These are phyloP conservation scores for Clonostachys chloroleuca DNA, from an alignment of 2,329 filamentous ascomycete genomes.

Conservation along the genomic window DNA sequence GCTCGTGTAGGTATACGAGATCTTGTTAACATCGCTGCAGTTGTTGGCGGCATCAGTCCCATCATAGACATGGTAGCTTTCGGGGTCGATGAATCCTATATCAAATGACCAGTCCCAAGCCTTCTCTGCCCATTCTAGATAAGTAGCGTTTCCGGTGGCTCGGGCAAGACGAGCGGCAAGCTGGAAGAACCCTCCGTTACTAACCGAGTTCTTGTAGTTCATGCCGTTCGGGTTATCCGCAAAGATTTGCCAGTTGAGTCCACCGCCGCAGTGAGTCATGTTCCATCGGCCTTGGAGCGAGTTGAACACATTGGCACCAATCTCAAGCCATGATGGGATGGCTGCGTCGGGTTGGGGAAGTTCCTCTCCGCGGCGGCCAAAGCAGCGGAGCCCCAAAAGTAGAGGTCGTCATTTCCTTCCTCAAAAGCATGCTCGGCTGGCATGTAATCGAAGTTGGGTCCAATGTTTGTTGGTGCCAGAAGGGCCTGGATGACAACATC, in stretches of 20 bases:
- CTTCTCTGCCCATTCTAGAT: constrained; percentile 48
- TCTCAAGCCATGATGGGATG: constrained; percentile 59
- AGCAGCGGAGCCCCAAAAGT: constrained; percentile 67
- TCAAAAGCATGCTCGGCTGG: constrained; percentile 48
- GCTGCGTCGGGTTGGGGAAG: constrained; percentile 52
- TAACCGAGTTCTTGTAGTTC: constrained; percentile 72
- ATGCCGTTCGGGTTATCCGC: constrained; percentile 68
- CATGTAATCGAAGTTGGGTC: constrained; percentile 57
- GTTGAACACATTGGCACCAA: constrained; percentile 70
- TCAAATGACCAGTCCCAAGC: constrained; percentile 51
- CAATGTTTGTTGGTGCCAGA: constrained; percentile 48
- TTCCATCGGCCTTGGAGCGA: constrained; percentile 69
- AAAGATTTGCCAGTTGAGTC: constrained; percentile 80
- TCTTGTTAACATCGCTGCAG: constrained; percentile 46
- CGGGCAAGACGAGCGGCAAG: constrained; percentile 53
- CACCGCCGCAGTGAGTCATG: constrained; percentile 60
- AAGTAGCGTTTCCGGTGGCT: constrained; percentile 54
- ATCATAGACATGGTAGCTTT: constrained; percentile 55
- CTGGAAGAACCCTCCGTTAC: constrained; percentile 46
- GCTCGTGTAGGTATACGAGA: constrained; percentile 53
- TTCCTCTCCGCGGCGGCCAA: constrained; percentile 66
- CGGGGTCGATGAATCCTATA: constrained; percentile 44
- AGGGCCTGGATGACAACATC: constrained; percentile 54
- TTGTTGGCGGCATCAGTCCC: constrained; percentile 44
- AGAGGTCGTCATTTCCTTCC: constrained; percentile 72